A percentile compares a stretch with the other conserved stretches of the same genome.
Evolutionary conservation across 805 yeast species (phyloP).

Genomic region (Starmerella tilneyi): DNA sequence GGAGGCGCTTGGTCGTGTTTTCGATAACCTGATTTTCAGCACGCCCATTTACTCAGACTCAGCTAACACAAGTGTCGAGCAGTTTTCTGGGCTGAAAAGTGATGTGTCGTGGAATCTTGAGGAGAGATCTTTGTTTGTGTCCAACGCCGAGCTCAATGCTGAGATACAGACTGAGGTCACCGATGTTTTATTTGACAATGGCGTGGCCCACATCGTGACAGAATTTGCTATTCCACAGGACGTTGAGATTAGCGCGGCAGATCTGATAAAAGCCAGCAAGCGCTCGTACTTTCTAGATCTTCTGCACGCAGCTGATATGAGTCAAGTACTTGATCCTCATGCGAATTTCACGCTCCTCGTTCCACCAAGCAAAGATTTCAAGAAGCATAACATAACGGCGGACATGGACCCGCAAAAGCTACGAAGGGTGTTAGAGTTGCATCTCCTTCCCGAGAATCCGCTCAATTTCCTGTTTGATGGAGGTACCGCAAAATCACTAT

Average conservation of each 20-base stretch:
- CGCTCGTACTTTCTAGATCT: slow-evolving; percentile 40
- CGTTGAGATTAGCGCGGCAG: slow-evolving; percentile 43
- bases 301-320: slow-evolving; percentile 27
- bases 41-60: slow-evolving; percentile 60
- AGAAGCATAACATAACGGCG: slow-evolving; percentile 41
- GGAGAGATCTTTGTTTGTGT: not conserved
- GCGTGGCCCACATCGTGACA: slow-evolving; percentile 67
- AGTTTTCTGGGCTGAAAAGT: slow-evolving; percentile 23
- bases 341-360: slow-evolving; percentile 53
- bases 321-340: slow-evolving; percentile 34
- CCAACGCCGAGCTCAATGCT: slow-evolving; percentile 4
- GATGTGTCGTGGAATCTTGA: slow-evolving; percentile 10
- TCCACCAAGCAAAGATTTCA: slow-evolving; percentile 54
- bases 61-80: slow-evolving; percentile 26
- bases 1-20: slow-evolving; percentile 40
- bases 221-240: slow-evolving; percentile 47
- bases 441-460: slow-evolving; percentile 54
- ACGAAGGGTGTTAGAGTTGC: slow-evolving; percentile 47
- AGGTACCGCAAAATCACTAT: slow-evolving; percentile 24
- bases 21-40: slow-evolving; percentile 52
- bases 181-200: slow-evolving; percentile 70
- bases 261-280: slow-evolving; percentile 48
- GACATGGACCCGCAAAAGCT: slow-evolving; percentile 29
- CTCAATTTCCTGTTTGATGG: slow-evolving; percentile 22
- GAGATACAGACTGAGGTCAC: slow-evolving; percentile 25